Evolutionary conservation across 768 basidiomycete species (phyloP).

Genomic region (Mycena leptocephala): DNA sequence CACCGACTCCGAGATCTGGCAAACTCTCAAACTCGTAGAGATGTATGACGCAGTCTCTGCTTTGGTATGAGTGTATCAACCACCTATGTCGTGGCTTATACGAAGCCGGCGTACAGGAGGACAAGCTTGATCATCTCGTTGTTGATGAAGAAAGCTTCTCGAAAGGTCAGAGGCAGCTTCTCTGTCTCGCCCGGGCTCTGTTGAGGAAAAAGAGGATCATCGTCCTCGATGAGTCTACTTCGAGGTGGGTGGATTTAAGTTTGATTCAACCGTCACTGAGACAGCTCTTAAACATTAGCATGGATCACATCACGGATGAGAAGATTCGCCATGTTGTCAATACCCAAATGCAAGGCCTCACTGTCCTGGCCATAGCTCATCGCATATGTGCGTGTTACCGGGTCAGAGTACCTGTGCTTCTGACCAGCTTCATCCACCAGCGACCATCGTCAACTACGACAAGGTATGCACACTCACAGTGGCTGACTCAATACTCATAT

Average conservation of each 20-base stretch:
- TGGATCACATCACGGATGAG: too few relatives aligned
- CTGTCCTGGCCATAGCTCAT: too few relatives aligned
- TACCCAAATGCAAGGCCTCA: too few relatives aligned
- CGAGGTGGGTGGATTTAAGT: not conserved
- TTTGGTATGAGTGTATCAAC: too few relatives aligned
- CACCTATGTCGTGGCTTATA: too few relatives aligned
- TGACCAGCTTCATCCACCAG: not conserved
- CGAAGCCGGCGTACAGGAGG: too few relatives aligned
- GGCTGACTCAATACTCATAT: not conserved
- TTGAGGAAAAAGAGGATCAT: conserved; percentile 14
- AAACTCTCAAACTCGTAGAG: conserved; percentile 22
- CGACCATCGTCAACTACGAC: conserved; percentile 30
- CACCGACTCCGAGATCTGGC: conserved; percentile 20
- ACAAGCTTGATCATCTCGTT: too few relatives aligned
- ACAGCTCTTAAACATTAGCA: too few relatives aligned
- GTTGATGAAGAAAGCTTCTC: conserved; percentile 23
- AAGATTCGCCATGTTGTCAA: too few relatives aligned
- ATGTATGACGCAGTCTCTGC: conserved; percentile 24
- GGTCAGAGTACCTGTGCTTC: not conserved
- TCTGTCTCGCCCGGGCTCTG: conserved; percentile 15
- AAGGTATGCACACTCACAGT: not conserved
- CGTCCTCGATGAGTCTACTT: conserved; percentile 20
- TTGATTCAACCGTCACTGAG: too few relatives aligned
- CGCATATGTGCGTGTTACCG: too few relatives aligned
- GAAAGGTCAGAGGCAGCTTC: conserved; percentile 18